phyloP scores from a whole-genome alignment of 371 early-diverging fungal species.

The Blakeslea trispora region DNA sequence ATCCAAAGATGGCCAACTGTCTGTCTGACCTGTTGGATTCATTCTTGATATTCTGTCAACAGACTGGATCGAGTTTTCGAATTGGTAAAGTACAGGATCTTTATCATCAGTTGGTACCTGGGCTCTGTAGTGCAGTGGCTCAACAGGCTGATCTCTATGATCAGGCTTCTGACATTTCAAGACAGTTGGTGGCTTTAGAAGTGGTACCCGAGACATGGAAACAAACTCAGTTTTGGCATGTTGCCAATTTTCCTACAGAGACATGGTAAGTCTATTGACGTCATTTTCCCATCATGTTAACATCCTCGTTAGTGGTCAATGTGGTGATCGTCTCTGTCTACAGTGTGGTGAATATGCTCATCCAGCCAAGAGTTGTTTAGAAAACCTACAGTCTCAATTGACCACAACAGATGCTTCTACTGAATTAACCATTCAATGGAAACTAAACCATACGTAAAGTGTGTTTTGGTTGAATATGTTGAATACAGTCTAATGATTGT shows the following conservation, averaged over 20 bases:
- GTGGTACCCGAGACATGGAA: constrained; percentile 68
- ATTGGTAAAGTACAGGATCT: constrained; percentile 40
- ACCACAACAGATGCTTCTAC: constrained; percentile 16
- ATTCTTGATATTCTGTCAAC: constrained; percentile 30
- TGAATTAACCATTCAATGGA: constrained; percentile 50
- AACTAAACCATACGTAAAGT: constrained; percentile 48
- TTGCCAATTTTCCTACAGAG: constrained; percentile 58
- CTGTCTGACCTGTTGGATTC: constrained; percentile 1
- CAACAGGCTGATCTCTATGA: constrained; percentile 20
- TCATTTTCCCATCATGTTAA: neutral
- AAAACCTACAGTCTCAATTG: constrained; percentile 35
- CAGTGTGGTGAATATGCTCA: constrained; percentile 57
- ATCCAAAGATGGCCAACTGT: constrained; percentile 2
- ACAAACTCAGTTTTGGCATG: constrained; percentile 69
- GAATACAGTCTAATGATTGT: no score
- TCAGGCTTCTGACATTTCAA: constrained; percentile 36
- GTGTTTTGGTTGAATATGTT: no score
- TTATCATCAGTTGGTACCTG: constrained; percentile 37
- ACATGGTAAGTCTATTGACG: constrained; percentile 45
- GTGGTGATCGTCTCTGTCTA: constrained; percentile 48
- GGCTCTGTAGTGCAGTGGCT: constrained; percentile 18
- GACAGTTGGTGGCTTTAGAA: constrained; percentile 55
- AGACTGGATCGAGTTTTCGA: constrained; percentile 27
- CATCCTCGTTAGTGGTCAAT: constrained; percentile 18
- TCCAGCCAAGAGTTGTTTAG: constrained; percentile 42